Percentiles rank a stretch among this genome's conserved stretches.
phyloP scores from a whole-genome alignment of 169 alveolate genomes.

The Eimeria necatrix region DNA sequence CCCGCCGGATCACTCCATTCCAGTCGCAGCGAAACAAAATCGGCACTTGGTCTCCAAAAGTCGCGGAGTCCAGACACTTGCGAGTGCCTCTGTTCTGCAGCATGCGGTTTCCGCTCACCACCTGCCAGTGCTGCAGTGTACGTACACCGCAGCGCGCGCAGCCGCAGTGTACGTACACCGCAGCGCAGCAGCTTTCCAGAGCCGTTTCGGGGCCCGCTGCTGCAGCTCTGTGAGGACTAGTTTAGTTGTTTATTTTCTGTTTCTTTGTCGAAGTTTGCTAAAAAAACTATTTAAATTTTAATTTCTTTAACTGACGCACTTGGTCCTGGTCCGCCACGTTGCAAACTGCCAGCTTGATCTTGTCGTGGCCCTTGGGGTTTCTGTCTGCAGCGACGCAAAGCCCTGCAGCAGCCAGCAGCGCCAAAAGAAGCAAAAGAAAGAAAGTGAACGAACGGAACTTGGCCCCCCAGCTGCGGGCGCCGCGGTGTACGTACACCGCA shows the following conservation, averaged over 20 bases:
- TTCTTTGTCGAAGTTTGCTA: background rate
- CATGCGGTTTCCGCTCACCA: conserved; percentile 70
- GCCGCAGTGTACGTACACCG: no score
- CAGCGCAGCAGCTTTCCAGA: no score
- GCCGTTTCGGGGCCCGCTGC: no score
- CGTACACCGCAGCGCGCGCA: no score
- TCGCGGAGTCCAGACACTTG: conserved; percentile 73
- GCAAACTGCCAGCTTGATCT: background rate
- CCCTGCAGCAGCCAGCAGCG: background rate
- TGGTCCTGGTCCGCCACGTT: background rate
- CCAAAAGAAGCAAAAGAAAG: background rate
- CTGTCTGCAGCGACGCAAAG: background rate
- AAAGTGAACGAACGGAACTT: background rate
- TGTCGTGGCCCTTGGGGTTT: background rate
- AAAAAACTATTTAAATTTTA: background rate
- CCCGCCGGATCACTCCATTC: conserved; percentile 28
- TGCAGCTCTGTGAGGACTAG: no score
- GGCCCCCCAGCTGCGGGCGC: background rate
- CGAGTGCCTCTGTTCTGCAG: conserved; percentile 37
- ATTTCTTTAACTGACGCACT: background rate
- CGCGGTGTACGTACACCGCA: no score
- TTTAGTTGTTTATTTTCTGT: no score
- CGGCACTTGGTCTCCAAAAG: background rate
- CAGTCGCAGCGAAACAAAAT: conserved; percentile 65
- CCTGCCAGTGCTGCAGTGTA: conserved; percentile 53